Evolutionary conservation across 495 filamentous ascomycete species (phyloP), one percentile per base, ranked within the genome.

Genomic region (Ascobolus immersus): DNA sequence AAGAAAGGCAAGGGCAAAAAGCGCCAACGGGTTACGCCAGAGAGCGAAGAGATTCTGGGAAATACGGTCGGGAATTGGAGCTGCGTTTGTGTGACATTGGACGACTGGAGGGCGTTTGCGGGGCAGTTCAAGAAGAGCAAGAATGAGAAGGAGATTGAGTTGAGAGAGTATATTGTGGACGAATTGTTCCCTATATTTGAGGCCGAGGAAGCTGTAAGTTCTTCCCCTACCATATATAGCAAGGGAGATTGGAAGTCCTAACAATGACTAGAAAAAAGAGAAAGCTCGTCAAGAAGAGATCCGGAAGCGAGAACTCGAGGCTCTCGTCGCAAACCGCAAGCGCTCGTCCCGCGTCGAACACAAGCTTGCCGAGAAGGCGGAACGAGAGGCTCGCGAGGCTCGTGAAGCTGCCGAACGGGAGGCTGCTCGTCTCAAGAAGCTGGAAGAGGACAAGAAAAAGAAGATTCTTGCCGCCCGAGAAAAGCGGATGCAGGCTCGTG

Each of bases 261-360:
- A 27, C 11, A 11, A 27, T 7, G 2, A n/a, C 25, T 27, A 14
- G 25, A 31, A 31, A 7, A 73, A 76, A 49, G 69, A 71, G 29
- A 77, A 80, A 44, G 78, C 86, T 37, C 63, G 67, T 5, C 66
- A 73, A 30, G 64, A 71, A 33, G 77, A 69, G 42, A 47, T 84
- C 41, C 43, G 40, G 11, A 36, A 45, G 26, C 37, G 39, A 23
- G 28, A n/a, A 14, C 14, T 31, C 17, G 32, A 45, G 31, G 39
- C 41, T 22, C 39, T 43, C 4, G 34, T 94, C 40, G 81, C 78
- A n/a, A 73, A 73, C 25, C 84, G 86, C 0, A 96, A 96, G 55
- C 60, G 86, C 36, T 93, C 86, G 1, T 84, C 77, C 41, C 69
- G 86, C 32, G 62, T 94, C 32, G 79, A 79, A 21, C 61, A 64